Conservation (phyloP, 257 asterid genomes). For the Marsdenia floribunda region DNA sequence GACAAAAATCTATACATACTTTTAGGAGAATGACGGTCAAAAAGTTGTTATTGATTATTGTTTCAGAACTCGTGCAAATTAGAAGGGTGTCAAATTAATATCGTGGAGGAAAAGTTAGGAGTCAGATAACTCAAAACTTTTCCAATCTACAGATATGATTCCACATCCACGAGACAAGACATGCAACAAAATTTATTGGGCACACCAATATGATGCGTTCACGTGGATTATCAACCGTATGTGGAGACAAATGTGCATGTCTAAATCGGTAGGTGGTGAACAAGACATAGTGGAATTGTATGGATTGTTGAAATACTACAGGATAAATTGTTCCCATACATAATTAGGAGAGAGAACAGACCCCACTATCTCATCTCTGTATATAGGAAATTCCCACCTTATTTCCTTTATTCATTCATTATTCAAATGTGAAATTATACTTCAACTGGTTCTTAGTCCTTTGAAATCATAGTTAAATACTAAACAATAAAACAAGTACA, state of each 20-base stretch:
- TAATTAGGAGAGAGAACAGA: not conserved
- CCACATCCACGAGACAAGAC: not conserved
- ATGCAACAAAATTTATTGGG: not conserved
- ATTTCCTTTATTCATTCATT: not conserved
- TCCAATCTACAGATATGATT: not conserved
- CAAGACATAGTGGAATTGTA: conserved; percentile 15
- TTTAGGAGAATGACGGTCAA: no score
- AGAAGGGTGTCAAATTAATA: not conserved
- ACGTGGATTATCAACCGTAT: not conserved
- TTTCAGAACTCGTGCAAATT: no score
- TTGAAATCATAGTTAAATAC: not conserved
- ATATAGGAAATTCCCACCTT: not conserved
- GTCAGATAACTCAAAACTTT: not conserved
- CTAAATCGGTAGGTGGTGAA: conserved; percentile 18
- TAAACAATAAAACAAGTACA: not conserved
- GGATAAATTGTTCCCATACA: conserved; percentile 23
- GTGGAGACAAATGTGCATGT: not conserved
- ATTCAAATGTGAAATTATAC: not conserved
- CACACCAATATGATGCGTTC: not conserved
- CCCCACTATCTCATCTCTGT: not conserved
- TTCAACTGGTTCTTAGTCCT: not conserved
- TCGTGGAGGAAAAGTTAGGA: not conserved
- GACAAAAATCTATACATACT: no score
- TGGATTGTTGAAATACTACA: conserved; percentile 4
- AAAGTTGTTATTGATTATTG: no score